phyloP scores from a whole-genome alignment of 2,329 filamentous ascomycete genomes.

The Fusarium ramigenum region DNA sequence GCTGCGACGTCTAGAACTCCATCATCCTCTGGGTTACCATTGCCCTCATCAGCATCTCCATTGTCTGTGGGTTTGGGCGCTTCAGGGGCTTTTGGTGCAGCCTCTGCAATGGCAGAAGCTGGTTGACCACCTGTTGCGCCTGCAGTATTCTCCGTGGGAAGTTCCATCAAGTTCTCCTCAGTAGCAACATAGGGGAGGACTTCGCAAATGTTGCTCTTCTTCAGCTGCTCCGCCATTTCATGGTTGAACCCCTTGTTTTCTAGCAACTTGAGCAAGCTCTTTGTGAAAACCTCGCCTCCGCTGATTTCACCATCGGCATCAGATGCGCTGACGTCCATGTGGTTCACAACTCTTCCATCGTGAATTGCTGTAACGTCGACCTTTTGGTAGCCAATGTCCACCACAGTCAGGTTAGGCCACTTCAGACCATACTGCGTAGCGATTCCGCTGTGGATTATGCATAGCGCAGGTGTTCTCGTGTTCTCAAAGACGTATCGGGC shows the following conservation, averaged over 20 bases:
- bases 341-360: constrained; percentile 80
- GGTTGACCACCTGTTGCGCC: constrained; percentile 24
- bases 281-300: constrained; percentile 89
- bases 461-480: constrained; percentile 92
- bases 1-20: constrained; percentile 86
- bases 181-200: constrained; percentile 66
- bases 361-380: constrained; percentile 91
- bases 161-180: constrained; percentile 57
- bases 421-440: constrained; percentile 87
- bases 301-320: constrained; percentile 65
- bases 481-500: constrained; percentile 97
- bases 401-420: constrained; percentile 79
- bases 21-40: constrained; percentile 64
- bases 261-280: constrained; percentile 74
- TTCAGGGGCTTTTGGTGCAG: constrained; percentile 49
- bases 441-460: constrained; percentile 86
- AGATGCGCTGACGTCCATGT: constrained; percentile 67
- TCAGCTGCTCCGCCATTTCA: constrained; percentile 76
- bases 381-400: constrained; percentile 93
- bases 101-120: constrained; percentile 37
- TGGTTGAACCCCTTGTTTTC: constrained; percentile 65
- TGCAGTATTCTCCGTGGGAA: constrained; percentile 55
- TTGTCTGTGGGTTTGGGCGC: constrained; percentile 48
- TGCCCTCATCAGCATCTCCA: constrained; percentile 54
- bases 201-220: constrained; percentile 73